These are phyloP conservation scores for Pythium plurisporium DNA, from an alignment of 352 stramenopile genomes.

Conservation along the genomic window DNA sequence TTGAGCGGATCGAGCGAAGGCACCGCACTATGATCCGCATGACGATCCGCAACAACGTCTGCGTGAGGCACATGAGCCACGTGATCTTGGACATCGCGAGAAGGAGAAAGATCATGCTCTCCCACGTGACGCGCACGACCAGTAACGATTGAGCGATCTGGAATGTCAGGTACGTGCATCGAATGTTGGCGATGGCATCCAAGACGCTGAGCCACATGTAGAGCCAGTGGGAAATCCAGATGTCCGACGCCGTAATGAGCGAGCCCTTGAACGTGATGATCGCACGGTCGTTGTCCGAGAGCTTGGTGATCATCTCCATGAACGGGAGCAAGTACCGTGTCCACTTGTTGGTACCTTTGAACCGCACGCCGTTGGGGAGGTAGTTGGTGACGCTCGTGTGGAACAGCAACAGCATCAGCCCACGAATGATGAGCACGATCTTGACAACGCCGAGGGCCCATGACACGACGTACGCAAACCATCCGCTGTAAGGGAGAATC, in stretches of 20 bases:
- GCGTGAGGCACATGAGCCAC: slow-evolving; percentile 26
- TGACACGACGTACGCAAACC: slow-evolving; percentile 30
- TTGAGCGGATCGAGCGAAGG: slow-evolving; percentile 32
- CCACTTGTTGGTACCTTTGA: slow-evolving; percentile 18
- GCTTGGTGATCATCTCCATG: slow-evolving; percentile 44
- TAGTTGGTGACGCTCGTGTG: slow-evolving; percentile 35
- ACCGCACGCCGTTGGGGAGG: slow-evolving; percentile 33
- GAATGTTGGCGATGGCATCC: slow-evolving; percentile 39
- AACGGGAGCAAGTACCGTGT: slow-evolving; percentile 40
- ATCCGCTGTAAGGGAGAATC: slow-evolving; percentile 33
- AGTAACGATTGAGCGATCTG: slow-evolving; percentile 43
- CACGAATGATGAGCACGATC: slow-evolving; percentile 45
- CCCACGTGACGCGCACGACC: slow-evolving; percentile 36
- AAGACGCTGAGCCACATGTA: slow-evolving; percentile 25
- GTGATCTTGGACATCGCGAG: slow-evolving; percentile 36
- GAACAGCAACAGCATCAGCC: slow-evolving; percentile 36
- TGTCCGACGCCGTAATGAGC: slow-evolving; percentile 29
- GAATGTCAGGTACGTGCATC: slow-evolving; percentile 41
- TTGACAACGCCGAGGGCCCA: slow-evolving; percentile 38
- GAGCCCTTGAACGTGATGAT: slow-evolving; percentile 45
- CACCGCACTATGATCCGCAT: slow-evolving; percentile 31
- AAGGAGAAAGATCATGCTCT: slow-evolving; percentile 23
- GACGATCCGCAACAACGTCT: slow-evolving; percentile 29
- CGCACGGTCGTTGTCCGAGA: slow-evolving; percentile 35
- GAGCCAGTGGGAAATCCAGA: slow-evolving; percentile 31